Evolutionary conservation across 108 stramenopile genomes (phyloP).

Genomic region (Phaeodactylum tricornutum): DNA sequence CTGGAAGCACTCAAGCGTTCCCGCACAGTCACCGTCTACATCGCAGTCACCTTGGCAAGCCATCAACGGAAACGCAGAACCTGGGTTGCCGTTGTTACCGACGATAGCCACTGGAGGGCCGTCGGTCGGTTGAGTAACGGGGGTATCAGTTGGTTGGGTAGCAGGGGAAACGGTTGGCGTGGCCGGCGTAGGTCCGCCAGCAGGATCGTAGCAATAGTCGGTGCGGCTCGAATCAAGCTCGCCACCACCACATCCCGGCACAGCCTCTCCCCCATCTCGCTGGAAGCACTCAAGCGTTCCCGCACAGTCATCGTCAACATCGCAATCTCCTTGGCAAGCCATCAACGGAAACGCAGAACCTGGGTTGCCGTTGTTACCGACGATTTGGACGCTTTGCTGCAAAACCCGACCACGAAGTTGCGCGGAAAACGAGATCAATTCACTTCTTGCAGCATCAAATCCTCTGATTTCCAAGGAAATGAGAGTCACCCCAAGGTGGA

Average conservation of each 20-base stretch:
- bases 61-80: constrained; percentile 12
- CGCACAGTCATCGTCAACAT: constrained; percentile 26
- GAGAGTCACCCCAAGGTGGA: too few species aligned
- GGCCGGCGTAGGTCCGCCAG: background rate
- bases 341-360: constrained; percentile 13
- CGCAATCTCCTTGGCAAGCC: constrained; percentile 33
- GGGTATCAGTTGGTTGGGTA: too few species aligned
- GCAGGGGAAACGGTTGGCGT: too few species aligned
- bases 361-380: constrained; percentile 3
- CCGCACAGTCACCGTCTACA: constrained; percentile 19
- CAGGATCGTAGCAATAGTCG: constrained; percentile 16
- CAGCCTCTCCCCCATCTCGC: constrained; percentile 11
- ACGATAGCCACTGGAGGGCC: too few species aligned
- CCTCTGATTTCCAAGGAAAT: too few species aligned
- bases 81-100: constrained; percentile 1
- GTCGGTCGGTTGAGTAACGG: too few species aligned
- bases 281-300: constrained; percentile 22
- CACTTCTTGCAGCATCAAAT: too few species aligned
- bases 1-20: constrained; percentile 19
- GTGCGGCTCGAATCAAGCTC: background rate
- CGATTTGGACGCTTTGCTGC: too few species aligned
- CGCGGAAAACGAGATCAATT: too few species aligned
- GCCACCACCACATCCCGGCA: constrained; percentile 18
- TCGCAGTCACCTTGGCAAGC: constrained; percentile 38
- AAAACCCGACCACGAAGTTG: too few species aligned